Percentiles rank a stretch among this genome's conserved stretches.
These are phyloP conservation scores for Phytophthora palmivora DNA, from an alignment of 352 stramenopile species.

Conservation along the genomic window DNA sequence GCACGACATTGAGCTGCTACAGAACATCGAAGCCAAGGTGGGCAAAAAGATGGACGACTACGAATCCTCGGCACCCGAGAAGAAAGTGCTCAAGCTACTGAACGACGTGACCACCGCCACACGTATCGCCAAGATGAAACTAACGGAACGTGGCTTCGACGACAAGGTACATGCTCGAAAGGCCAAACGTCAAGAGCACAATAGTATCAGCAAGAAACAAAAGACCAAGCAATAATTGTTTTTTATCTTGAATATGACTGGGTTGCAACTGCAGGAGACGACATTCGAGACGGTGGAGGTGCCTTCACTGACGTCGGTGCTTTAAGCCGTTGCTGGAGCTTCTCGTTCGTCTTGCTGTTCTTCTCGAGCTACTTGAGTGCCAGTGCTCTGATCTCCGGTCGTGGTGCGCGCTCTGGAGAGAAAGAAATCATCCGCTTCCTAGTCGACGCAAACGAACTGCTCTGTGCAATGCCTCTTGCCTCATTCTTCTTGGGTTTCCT, in stretches of 20 bases:
- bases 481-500: slow-evolving; percentile 48
- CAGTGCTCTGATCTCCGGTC: slow-evolving; percentile 55
- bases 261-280: no score
- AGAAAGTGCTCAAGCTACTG: slow-evolving; percentile 95
- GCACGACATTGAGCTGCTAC: slow-evolving; percentile 94
- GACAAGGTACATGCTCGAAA: slow-evolving; percentile 84
- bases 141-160: slow-evolving; percentile 90
- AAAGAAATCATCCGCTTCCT: slow-evolving; percentile 87
- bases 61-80: slow-evolving; percentile 77
- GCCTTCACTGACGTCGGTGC: no score
- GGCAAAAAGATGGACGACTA: slow-evolving; percentile 94
- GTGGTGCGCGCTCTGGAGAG: slow-evolving; percentile 65
- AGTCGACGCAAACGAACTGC: slow-evolving; percentile 64
- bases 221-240: slow-evolving; percentile 13
- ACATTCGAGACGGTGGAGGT: no score
- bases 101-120: slow-evolving; percentile 96
- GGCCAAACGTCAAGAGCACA: slow-evolving; percentile 68
- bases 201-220: slow-evolving; percentile 35
- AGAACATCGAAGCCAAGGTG: slow-evolving; percentile 94
- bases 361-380: slow-evolving; percentile 68
- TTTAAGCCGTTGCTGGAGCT: no score
- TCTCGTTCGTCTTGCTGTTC: slow-evolving; percentile 76
- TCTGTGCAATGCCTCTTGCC: slow-evolving; percentile 68
- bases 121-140: slow-evolving; percentile 93
- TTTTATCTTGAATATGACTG: no score